These are phyloP conservation scores for Monosporascus sp. DNA, from an alignment of 2,329 filamentous ascomycete species.

Conservation along the genomic window DNA sequence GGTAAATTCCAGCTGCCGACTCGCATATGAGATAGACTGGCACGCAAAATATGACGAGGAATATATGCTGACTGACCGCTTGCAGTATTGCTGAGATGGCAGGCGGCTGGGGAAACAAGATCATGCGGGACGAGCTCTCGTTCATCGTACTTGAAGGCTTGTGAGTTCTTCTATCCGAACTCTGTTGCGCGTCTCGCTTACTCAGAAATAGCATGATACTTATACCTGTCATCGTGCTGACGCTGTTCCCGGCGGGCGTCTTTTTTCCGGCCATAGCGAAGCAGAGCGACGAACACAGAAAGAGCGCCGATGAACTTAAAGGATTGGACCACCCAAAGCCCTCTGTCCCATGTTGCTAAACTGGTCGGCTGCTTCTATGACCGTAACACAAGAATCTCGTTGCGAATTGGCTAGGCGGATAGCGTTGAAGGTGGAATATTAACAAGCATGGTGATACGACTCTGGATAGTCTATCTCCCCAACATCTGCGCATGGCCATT, in stretches of 20 bases:
- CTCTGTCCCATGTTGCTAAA: too few relatives aligned
- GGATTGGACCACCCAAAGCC: too few relatives aligned
- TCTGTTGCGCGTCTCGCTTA: background rate
- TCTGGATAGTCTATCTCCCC: too few relatives aligned
- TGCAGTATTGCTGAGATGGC: slow-evolving; percentile 57
- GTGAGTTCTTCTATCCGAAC: slow-evolving; percentile 25
- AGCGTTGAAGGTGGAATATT: too few relatives aligned
- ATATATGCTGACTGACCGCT: background rate
- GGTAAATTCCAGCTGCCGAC: slow-evolving; percentile 30
- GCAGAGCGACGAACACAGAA: slow-evolving; percentile 19
- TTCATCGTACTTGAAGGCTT: slow-evolving; percentile 55
- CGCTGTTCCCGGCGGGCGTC: slow-evolving; percentile 48
- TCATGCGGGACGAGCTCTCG: slow-evolving; percentile 57
- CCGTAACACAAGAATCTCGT: too few relatives aligned
- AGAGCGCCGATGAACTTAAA: slow-evolving; percentile 12
- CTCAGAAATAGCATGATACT: slow-evolving; percentile 38
- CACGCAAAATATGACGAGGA: background rate
- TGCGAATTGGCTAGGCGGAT: too few relatives aligned
- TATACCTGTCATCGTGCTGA: slow-evolving; percentile 44
- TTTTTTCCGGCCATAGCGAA: slow-evolving; percentile 50
- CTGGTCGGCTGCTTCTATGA: too few relatives aligned
- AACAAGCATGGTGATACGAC: too few relatives aligned
- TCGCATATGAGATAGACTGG: too few relatives aligned
- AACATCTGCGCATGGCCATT: too few relatives aligned
- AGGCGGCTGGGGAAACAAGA: slow-evolving; percentile 56